These are phyloP conservation scores for Coemansia sp. DNA, from an alignment of 192 early-diverging fungal species.

Conservation along the genomic window DNA sequence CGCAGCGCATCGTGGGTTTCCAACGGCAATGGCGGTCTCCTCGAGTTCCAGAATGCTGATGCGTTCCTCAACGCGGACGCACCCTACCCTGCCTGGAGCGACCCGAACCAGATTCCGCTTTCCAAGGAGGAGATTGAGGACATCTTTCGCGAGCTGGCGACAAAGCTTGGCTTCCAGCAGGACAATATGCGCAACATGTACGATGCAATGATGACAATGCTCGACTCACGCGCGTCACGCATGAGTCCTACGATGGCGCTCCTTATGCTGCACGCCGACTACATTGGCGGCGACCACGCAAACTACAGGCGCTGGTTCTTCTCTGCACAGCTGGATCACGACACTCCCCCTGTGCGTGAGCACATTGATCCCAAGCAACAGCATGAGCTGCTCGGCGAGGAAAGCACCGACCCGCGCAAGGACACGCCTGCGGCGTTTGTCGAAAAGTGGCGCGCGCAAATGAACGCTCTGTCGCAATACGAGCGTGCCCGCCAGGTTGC, in stretches of 20 bases:
- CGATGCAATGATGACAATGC: slow-evolving; percentile 75
- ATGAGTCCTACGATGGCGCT: slow-evolving; percentile 71
- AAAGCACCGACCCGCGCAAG: slow-evolving; percentile 32
- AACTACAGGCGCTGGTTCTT: slow-evolving; percentile 87
- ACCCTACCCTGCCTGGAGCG: slow-evolving; percentile 60
- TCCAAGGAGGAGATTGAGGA: slow-evolving; percentile 68
- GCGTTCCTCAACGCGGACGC: slow-evolving; percentile 48
- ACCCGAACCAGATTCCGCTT: slow-evolving; percentile 64
- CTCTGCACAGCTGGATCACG: slow-evolving; percentile 66
- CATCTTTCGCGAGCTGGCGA: slow-evolving; percentile 64
- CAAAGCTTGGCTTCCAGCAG: slow-evolving; percentile 76
- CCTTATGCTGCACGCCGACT: slow-evolving; percentile 73
- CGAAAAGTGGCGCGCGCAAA: slow-evolving; percentile 69
- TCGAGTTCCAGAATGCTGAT: slow-evolving; percentile 57
- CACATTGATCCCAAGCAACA: slow-evolving; percentile 55
- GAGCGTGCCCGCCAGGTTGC: slow-evolving; percentile 71
- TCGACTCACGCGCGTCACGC: slow-evolving; percentile 75
- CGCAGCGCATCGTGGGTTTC: slow-evolving; percentile 60
- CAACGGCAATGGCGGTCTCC: slow-evolving; percentile 53
- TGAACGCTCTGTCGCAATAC: slow-evolving; percentile 71
- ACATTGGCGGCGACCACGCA: slow-evolving; percentile 75
- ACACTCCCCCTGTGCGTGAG: slow-evolving; percentile 54
- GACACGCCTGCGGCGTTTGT: slow-evolving; percentile 56
- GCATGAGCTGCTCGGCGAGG: slow-evolving; percentile 51
- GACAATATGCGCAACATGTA: slow-evolving; percentile 76